phyloP scores from a whole-genome alignment of 176 grass and related monocot species.

The Carex kokanica region DNA sequence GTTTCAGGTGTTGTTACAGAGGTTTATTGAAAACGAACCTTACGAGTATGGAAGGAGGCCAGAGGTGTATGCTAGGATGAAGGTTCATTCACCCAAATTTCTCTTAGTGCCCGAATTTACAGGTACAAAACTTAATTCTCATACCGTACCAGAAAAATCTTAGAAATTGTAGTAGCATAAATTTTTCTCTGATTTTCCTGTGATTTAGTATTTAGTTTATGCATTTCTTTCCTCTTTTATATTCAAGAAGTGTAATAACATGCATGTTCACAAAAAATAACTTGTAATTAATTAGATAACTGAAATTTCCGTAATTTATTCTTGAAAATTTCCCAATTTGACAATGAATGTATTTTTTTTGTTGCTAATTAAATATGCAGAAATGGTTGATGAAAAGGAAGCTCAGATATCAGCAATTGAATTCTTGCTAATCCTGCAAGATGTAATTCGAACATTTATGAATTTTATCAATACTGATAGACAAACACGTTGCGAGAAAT shows the following conservation, averaged over 20 bases:
- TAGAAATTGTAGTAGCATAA: not conserved
- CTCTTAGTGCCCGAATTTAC: conserved; percentile 84
- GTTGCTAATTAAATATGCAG: conserved; percentile 18
- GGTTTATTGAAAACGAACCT: conserved; percentile 92
- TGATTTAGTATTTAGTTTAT: not conserved
- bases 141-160: not conserved
- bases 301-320: not conserved
- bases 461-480: conserved; percentile 62
- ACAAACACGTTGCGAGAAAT: conserved; percentile 62
- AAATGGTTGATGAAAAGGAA: conserved; percentile 62
- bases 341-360: not conserved
- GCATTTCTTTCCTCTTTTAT: not conserved
- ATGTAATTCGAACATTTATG: conserved; percentile 83
- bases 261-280: not conserved
- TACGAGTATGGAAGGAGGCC: conserved; percentile 63
- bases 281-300: not conserved
- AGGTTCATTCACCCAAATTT: conserved; percentile 70
- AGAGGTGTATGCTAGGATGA: conserved; percentile 67
- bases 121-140: conserved; percentile 26
- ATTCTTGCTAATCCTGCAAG: conserved; percentile 68
- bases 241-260: not conserved
- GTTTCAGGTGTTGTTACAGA: conserved; percentile 78
- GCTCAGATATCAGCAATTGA: conserved; percentile 66
- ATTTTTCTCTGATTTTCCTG: not conserved
- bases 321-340: not conserved